A percentile compares a stretch with the other conserved stretches of the same genome.
These are phyloP conservation scores for Fusarium cyanostomum DNA, from an alignment of 2,329 filamentous ascomycete species.

Conservation along the genomic window DNA sequence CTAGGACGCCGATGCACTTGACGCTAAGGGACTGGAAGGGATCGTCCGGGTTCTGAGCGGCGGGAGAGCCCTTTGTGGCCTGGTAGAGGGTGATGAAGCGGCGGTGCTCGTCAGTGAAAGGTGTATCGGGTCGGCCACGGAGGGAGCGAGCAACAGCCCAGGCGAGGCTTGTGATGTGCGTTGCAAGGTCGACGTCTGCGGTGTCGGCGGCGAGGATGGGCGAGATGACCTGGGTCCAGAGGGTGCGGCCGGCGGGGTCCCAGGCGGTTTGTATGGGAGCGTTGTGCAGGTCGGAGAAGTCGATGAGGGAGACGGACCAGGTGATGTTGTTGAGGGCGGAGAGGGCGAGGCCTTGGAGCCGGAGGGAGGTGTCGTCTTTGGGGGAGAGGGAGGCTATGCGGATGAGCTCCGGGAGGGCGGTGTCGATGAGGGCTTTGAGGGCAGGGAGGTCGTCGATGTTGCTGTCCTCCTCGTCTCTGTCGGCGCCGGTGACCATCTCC, in stretches of 20 bases:
- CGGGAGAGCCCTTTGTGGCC: slow-evolving; percentile 57
- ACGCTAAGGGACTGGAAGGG: slow-evolving; percentile 71
- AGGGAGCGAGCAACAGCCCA: slow-evolving; percentile 71
- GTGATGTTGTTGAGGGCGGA: slow-evolving; percentile 73
- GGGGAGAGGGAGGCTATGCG: slow-evolving; percentile 55
- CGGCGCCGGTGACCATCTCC: slow-evolving; percentile 67
- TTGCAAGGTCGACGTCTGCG: slow-evolving; percentile 69
- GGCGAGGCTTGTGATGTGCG: slow-evolving; percentile 69
- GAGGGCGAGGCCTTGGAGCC: slow-evolving; percentile 64
- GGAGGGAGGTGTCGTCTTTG: slow-evolving; percentile 52
- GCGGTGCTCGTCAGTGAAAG: slow-evolving; percentile 63
- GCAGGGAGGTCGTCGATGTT: slow-evolving; percentile 63
- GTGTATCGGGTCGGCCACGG: slow-evolving; percentile 56
- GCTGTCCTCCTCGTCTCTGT: slow-evolving; percentile 50
- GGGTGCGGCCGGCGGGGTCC: slow-evolving; percentile 60
- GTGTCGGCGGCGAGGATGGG: slow-evolving; percentile 69
- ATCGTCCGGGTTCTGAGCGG: slow-evolving; percentile 52
- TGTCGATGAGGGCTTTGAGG: slow-evolving; percentile 54
- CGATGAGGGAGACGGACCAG: slow-evolving; percentile 71
- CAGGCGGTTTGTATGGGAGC: slow-evolving; percentile 62
- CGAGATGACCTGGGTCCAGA: slow-evolving; percentile 67
- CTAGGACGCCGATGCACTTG: slow-evolving; percentile 73
- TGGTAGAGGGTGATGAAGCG: slow-evolving; percentile 74
- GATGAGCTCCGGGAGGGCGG: slow-evolving; percentile 56
- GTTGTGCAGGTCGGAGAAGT: slow-evolving; percentile 65